Base-by-base conservation (phyloP, 176 grass and related monocot species). In the Carex myosuroides region DNA sequence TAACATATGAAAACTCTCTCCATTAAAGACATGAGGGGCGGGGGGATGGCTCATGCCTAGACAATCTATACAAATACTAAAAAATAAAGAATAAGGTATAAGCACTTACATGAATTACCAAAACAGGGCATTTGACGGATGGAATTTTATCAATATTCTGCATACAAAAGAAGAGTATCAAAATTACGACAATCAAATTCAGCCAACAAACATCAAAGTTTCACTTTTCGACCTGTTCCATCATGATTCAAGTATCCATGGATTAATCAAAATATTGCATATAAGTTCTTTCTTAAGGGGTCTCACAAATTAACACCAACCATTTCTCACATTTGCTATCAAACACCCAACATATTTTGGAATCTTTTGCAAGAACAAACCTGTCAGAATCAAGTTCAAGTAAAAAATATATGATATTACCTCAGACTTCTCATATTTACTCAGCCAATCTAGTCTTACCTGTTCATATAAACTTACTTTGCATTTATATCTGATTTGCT, bases 141-240 rank as follows among this genome's bases (percentile, higher is more conserved):
- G 93, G 91, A 87, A 99, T 89, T 89, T 94, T 99, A 87, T 99
- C 97, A 17, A 99, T 96, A 63, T 99, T 99, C 97, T 99, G 93
- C 87, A 90, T 42, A 89, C 21, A 85, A 41, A 92, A 64, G 41
- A 58, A 12, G 69, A 2, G 12, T 57, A 52, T 50, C 9, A 57
- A 16, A 78, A 18, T 78, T 33, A 78, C 18, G 7, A 50, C 26
- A 78, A 57, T 78, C 22, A 77, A 29, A 13, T 9, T 30, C 13
- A 78, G 53, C 52, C 26, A 33, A 78, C 26, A 78, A 32, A 77
- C 1, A 54, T 54, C 52, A 77, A 6, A 32, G 68, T 42, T 55
- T 54, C 10, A 76, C 13, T 5, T 76, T 53, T 76, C 21, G 54
- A 10, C 8, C 24, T 30, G 37, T 76, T 76, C n/a, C 48, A 76